Conservation (phyloP, 306 rosid genomes). For the Trichosanthes truncata region DNA sequence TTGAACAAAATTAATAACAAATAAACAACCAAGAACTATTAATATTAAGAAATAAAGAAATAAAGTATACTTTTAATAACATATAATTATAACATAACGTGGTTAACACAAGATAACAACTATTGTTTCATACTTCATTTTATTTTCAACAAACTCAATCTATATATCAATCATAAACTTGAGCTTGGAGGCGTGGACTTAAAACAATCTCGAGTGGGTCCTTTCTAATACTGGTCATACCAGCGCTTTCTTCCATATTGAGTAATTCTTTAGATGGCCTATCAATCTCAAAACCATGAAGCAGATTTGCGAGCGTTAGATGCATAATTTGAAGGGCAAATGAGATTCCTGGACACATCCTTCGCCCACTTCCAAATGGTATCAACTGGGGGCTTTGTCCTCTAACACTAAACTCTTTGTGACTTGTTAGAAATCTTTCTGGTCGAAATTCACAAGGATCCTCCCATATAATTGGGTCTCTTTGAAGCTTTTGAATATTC, state of each 20-base stretch:
- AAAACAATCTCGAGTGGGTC: conserved; percentile 14
- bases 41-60: too few species aligned
- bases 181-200: conserved; percentile 7
- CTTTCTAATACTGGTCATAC: not conserved
- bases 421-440: conserved; percentile 33
- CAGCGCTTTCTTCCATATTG: not conserved
- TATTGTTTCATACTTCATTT: too few species aligned
- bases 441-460: conserved; percentile 33
- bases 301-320: conserved; percentile 13
- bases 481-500: conserved; percentile 48
- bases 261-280: not conserved
- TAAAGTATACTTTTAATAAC: too few species aligned
- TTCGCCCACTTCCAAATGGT: conserved; percentile 31
- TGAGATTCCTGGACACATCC: conserved; percentile 25
- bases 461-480: conserved; percentile 44
- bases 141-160: too few species aligned
- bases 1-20: too few species aligned
- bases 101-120: too few species aligned
- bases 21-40: too few species aligned
- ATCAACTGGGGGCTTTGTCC: conserved; percentile 41
- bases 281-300: conserved; percentile 19
- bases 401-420: conserved; percentile 25
- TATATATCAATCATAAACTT: not conserved
- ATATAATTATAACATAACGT: too few species aligned
- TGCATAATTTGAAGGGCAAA: conserved; percentile 11